These are phyloP conservation scores for Lodderomyces pseudojiufengensis DNA, from an alignment of 1,139 yeast species.

Conservation along the genomic window DNA sequence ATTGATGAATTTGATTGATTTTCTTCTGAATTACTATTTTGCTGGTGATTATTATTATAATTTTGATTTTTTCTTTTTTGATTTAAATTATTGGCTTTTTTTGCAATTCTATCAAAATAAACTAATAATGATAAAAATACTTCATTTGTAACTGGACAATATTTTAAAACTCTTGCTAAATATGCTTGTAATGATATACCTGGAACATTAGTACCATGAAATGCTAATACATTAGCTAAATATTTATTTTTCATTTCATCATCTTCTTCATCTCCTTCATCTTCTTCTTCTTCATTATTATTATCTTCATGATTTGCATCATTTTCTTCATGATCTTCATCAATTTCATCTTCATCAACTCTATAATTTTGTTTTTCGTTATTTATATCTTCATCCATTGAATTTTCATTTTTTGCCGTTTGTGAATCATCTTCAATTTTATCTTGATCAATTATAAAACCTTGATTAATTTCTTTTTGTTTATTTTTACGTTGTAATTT, in stretches of 20 bases:
- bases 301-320: slow-evolving; percentile 14
- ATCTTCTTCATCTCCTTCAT: slow-evolving; percentile 37
- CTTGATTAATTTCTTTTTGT: slow-evolving; percentile 11
- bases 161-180: slow-evolving; percentile 82
- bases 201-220: slow-evolving; percentile 94
- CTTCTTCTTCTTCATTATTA: slow-evolving; percentile 14
- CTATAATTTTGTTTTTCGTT: slow-evolving; percentile 8
- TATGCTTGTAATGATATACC: slow-evolving; percentile 90
- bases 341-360: slow-evolving; percentile 18
- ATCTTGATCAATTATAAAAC: slow-evolving; percentile 12
- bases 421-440: slow-evolving; percentile 12
- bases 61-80: slow-evolving; percentile 18
- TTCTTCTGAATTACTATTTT: slow-evolving; percentile 13
- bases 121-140: slow-evolving; percentile 87
- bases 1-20: slow-evolving; percentile 9
- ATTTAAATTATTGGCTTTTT: slow-evolving; percentile 64
- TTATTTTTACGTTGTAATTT: slow-evolving; percentile 21
- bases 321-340: slow-evolving; percentile 14
- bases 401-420: slow-evolving; percentile 6
- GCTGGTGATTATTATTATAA: neutral
- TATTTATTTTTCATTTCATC: slow-evolving; percentile 52
- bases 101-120: slow-evolving; percentile 91
- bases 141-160: slow-evolving; percentile 97
- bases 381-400: slow-evolving; percentile 13
- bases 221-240: slow-evolving; percentile 76